These are phyloP conservation scores for Ceratocystis huliohia DNA, from an alignment of 2,329 filamentous ascomycete species.

Conservation along the genomic window DNA sequence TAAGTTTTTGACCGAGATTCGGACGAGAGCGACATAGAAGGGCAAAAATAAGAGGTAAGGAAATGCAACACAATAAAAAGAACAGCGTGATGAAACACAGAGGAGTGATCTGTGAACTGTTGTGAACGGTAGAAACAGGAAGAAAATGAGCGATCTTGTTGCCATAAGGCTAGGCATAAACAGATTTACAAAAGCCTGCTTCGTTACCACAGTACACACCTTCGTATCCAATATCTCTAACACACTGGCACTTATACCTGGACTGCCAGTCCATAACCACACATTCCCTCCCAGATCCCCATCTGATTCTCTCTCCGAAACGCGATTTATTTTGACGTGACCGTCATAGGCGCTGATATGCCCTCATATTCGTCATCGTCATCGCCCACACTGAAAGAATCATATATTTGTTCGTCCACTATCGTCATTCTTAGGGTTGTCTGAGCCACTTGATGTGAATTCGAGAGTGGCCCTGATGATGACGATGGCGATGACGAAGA, in stretches of 20 bases:
- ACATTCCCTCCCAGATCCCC: conserved; percentile 39
- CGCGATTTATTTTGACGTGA: conserved; percentile 36
- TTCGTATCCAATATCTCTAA: no score
- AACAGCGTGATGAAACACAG: no score
- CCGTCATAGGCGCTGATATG: conserved; percentile 27
- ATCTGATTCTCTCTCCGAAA: conserved; percentile 41
- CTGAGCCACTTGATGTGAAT: conserved; percentile 13
- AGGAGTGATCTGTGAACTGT: no score
- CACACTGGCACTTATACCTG: conserved; percentile 25
- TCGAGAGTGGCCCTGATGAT: conserved; percentile 15
- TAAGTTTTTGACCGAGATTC: no score
- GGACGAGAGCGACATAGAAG: no score
- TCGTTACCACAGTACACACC: background rate
- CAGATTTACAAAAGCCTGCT: background rate
- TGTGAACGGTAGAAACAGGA: no score
- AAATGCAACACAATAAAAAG: no score
- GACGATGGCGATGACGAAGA: conserved; percentile 17
- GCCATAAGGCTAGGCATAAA: background rate
- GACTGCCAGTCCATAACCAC: conserved; percentile 39
- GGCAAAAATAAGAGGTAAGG: no score
- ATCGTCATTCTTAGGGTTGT: background rate
- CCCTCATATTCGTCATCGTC: no score
- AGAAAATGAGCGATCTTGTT: no score
- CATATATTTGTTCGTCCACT: conserved; percentile 21
- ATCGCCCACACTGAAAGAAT: background rate